These are phyloP conservation scores for Filosporella fistucella DNA, from an alignment of 495 filamentous ascomycete genomes.

Conservation along the genomic window DNA sequence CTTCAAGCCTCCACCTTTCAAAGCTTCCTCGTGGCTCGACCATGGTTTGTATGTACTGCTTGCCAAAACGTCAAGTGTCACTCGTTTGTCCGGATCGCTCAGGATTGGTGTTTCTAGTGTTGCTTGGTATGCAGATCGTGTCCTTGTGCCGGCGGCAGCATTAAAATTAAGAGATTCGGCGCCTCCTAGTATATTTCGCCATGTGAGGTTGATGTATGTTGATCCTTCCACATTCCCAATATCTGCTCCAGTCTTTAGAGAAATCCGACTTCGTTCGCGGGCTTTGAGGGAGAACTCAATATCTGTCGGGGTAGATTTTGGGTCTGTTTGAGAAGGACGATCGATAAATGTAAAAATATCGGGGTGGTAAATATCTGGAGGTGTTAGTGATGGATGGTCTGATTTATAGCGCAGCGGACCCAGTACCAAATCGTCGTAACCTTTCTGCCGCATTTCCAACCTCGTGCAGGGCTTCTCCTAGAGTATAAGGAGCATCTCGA, in stretches of 20 bases:
- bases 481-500: slow-evolving; percentile 61
- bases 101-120: slow-evolving; percentile 75
- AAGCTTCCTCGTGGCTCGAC: slow-evolving; percentile 87
- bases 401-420: too few relatives aligned
- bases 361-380: slow-evolving; percentile 77
- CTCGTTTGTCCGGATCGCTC: slow-evolving; percentile 73
- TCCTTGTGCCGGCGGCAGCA: slow-evolving; percentile 82
- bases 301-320: slow-evolving; percentile 60
- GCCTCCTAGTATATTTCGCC: slow-evolving; percentile 91
- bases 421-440: slow-evolving; percentile 72
- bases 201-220: slow-evolving; percentile 76
- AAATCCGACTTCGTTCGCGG: slow-evolving; percentile 71
- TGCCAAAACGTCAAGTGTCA: slow-evolving; percentile 70
- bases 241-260: slow-evolving; percentile 88
- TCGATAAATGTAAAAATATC: slow-evolving; percentile 78
- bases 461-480: slow-evolving; percentile 70
- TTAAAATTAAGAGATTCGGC: slow-evolving; percentile 81
- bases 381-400: slow-evolving; percentile 4
- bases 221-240: slow-evolving; percentile 88
- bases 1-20: slow-evolving; percentile 75
- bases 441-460: slow-evolving; percentile 63
- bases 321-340: slow-evolving; percentile 53
- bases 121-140: slow-evolving; percentile 81
- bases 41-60: slow-evolving; percentile 82
- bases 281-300: slow-evolving; percentile 73